A percentile compares a stretch with the other conserved stretches of the same genome.
These are phyloP conservation scores for Alternaria gaisen DNA, from an alignment of 2,329 filamentous ascomycete species.

Conservation along the genomic window DNA sequence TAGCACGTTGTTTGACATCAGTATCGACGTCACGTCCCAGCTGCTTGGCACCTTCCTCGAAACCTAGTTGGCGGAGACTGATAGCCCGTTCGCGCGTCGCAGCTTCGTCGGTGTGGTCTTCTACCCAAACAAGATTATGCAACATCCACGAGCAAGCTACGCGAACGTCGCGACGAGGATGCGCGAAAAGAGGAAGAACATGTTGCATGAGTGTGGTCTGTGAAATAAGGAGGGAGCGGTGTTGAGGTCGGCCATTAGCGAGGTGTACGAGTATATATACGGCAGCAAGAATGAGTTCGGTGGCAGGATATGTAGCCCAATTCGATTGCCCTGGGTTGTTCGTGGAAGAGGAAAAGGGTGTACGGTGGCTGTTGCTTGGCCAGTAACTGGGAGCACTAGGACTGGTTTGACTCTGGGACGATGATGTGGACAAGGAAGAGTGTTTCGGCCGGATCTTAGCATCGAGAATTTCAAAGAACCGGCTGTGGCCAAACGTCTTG, in stretches of 20 bases:
- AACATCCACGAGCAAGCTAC: slow-evolving; percentile 83
- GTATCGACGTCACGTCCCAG: slow-evolving; percentile 74
- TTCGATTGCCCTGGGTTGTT: slow-evolving; percentile 54
- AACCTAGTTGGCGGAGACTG: slow-evolving; percentile 76
- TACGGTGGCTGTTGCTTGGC: slow-evolving; percentile 68
- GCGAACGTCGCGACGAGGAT: slow-evolving; percentile 77
- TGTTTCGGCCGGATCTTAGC: slow-evolving; percentile 73
- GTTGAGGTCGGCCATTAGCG: slow-evolving; percentile 79
- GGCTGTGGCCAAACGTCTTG: slow-evolving; percentile 75
- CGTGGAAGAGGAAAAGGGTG: slow-evolving; percentile 60
- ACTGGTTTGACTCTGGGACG: slow-evolving; percentile 17
- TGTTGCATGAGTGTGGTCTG: slow-evolving; percentile 79
- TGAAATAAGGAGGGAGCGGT: slow-evolving; percentile 72
- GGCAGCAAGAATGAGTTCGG: slow-evolving; percentile 78
- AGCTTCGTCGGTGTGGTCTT: slow-evolving; percentile 73
- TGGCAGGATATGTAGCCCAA: slow-evolving; percentile 43
- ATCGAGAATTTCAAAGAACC: slow-evolving; percentile 81
- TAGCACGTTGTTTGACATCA: slow-evolving; percentile 85
- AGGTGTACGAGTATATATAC: slow-evolving; percentile 88
- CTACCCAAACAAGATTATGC: slow-evolving; percentile 84
- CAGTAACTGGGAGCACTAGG: slow-evolving; percentile 38
- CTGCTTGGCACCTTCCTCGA: slow-evolving; percentile 70
- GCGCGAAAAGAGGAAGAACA: slow-evolving; percentile 76
- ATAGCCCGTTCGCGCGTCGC: slow-evolving; percentile 72
- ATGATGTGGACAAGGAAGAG: slow-evolving; percentile 12